Evolutionary conservation across 2,329 filamentous ascomycete species (phyloP).

Genomic region (Venturia nashicola): DNA sequence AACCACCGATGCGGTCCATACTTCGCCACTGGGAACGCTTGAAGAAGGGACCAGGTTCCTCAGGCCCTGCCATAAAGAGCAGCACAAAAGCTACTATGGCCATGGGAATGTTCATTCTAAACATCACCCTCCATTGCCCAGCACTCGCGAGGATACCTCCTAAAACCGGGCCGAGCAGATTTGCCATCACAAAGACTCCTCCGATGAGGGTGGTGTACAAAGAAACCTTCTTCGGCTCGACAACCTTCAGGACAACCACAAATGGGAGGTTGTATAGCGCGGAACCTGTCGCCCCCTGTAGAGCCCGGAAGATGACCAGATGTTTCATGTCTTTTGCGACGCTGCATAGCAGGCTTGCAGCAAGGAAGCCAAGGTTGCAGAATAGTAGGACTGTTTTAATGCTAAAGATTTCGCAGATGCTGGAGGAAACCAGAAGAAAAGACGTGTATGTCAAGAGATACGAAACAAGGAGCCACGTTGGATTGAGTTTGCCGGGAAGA

Average conservation of each 20-base stretch:
- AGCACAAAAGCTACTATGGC: not conserved
- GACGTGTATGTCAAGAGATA: not conserved
- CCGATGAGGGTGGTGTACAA: not conserved
- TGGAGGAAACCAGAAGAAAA: not conserved
- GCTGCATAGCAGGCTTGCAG: not conserved
- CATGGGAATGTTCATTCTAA: not conserved
- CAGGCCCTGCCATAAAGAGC: not conserved
- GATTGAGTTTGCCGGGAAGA: not conserved
- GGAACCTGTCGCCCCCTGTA: not conserved
- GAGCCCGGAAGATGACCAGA: not conserved
- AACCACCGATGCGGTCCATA: not conserved
- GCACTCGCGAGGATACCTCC: not conserved
- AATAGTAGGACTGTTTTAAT: not conserved
- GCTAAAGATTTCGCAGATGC: not conserved
- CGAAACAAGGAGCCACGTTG: not conserved
- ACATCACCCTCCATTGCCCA: not conserved
- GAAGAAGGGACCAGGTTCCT: not conserved
- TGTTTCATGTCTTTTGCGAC: not conserved
- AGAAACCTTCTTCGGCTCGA: not conserved
- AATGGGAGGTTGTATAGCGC: not conserved
- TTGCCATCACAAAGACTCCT: not conserved
- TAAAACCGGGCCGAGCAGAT: not conserved
- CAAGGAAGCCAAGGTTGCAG: not conserved
- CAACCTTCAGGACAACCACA: not conserved
- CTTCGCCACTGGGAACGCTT: not conserved